Conservation (phyloP, 306 rosid species). For the Lathyrus oleraceus region DNA sequence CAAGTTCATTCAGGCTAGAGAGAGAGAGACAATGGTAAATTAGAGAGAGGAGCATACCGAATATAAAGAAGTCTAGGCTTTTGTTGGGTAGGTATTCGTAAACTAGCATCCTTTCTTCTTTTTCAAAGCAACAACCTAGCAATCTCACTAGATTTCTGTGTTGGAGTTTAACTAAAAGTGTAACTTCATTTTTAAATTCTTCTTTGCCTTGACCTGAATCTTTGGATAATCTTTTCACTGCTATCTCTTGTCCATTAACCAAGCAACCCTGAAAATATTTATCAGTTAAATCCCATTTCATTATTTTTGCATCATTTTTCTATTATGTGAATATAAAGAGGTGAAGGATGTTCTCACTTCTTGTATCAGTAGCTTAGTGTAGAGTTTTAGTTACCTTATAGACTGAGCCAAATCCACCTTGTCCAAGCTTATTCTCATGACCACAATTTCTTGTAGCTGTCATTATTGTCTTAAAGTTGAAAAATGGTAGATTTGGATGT, state of each 20-base stretch:
- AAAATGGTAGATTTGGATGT: conserved; percentile 33
- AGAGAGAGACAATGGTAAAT: neutral
- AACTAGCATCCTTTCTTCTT: conserved; percentile 46
- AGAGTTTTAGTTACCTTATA: conserved; percentile 47
- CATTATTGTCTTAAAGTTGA: conserved; percentile 30
- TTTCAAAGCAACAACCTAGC: conserved; percentile 39
- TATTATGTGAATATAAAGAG: neutral
- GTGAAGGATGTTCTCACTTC: neutral
- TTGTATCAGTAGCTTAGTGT: neutral
- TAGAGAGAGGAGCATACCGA: conserved; percentile 28
- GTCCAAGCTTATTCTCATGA: conserved; percentile 49
- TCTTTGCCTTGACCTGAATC: conserved; percentile 38
- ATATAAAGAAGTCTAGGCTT: conserved; percentile 54
- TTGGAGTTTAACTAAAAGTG: conserved; percentile 37
- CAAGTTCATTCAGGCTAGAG: neutral
- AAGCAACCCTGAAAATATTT: conserved; percentile 47
- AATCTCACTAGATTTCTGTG: conserved; percentile 43
- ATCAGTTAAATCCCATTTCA: conserved; percentile 1
- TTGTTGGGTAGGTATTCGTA: conserved; percentile 49
- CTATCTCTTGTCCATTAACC: conserved; percentile 47
- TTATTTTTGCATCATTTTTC: neutral
- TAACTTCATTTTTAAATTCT: conserved; percentile 44
- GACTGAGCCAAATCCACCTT: conserved; percentile 66
- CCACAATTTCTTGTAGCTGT: conserved; percentile 43
- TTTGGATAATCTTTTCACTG: conserved; percentile 45